A percentile compares a stretch with the other conserved stretches of the same genome.
These are phyloP conservation scores for Nematodospora anomalae DNA, from an alignment of 1,139 yeast species.

Conservation along the genomic window DNA sequence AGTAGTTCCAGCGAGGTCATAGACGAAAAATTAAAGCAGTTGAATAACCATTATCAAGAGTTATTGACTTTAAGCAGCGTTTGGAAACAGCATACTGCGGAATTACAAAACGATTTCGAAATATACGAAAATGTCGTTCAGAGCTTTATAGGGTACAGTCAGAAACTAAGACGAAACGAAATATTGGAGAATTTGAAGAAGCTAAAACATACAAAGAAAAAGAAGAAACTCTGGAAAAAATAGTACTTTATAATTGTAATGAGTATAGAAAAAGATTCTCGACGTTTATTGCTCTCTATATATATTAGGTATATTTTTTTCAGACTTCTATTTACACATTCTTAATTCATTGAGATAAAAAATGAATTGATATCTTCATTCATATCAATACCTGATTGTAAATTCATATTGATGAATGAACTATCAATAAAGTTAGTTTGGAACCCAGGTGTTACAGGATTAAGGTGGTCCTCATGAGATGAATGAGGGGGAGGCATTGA, in stretches of 20 bases:
- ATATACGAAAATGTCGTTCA: conserved; percentile 72
- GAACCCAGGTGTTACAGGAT: conserved; percentile 33
- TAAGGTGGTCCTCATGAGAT: conserved; percentile 11
- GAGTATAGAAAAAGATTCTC: too few relatives aligned
- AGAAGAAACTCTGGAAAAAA: conserved; percentile 13
- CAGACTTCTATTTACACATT: not conserved
- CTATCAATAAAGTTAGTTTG: conserved; percentile 47
- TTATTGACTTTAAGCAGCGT: conserved; percentile 41
- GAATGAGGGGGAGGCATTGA: conserved; percentile 8
- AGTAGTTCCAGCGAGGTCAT: conserved; percentile 18
- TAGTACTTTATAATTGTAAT: not conserved
- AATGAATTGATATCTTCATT: conserved; percentile 37
- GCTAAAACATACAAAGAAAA: conserved; percentile 21
- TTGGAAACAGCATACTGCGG: conserved; percentile 49
- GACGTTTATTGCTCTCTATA: conserved; percentile 2
- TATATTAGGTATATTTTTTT: conserved; percentile 1
- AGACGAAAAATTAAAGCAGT: conserved; percentile 30
- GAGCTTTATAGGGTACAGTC: conserved; percentile 69
- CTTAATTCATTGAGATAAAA: conserved; percentile 25
- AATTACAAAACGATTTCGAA: conserved; percentile 52
- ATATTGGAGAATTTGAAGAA: conserved; percentile 39
- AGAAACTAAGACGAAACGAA: conserved; percentile 53
- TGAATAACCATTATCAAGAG: conserved; percentile 26
- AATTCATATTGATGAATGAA: conserved; percentile 46
- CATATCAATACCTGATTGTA: conserved; percentile 41